These are phyloP conservation scores for Globisporangium alternatum DNA, from an alignment of 352 stramenopile species.

Conservation along the genomic window DNA sequence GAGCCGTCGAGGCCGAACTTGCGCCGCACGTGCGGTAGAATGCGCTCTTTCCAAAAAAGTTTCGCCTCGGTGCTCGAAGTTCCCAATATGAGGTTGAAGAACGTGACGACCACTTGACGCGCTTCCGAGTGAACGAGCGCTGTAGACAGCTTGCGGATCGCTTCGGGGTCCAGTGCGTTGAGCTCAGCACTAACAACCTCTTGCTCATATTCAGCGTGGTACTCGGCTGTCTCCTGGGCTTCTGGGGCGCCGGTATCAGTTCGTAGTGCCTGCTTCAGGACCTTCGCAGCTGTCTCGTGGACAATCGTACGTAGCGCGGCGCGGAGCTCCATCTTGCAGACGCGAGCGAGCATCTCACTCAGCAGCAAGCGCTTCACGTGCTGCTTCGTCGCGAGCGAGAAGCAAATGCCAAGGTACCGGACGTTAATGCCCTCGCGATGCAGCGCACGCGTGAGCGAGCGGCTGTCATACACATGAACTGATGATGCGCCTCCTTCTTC, in stretches of 20 bases:
- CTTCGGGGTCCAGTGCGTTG: conserved; percentile 8
- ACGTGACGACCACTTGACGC: conserved; percentile 29
- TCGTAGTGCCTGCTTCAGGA: conserved; percentile 22
- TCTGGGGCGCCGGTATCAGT: background rate
- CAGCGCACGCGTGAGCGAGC: conserved; percentile 35
- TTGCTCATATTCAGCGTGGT: background rate
- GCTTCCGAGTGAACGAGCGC: conserved; percentile 21
- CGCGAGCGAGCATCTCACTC: conserved; percentile 57
- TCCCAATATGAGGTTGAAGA: conserved; percentile 61
- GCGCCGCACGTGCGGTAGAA: conserved; percentile 37
- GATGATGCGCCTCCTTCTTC: conserved; percentile 22
- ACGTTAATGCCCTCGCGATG: conserved; percentile 59
- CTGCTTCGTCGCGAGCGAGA: conserved; percentile 37
- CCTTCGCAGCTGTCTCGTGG: conserved; percentile 16
- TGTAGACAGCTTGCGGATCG: conserved; percentile 18
- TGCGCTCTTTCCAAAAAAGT: conserved; percentile 45
- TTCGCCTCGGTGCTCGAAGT: conserved; percentile 25
- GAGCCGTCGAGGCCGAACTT: conserved; percentile 34
- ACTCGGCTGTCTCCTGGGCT: background rate
- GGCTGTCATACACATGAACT: conserved; percentile 31
- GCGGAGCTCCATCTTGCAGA: conserved; percentile 52
- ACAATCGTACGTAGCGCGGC: conserved; percentile 33
- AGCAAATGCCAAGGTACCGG: conserved; percentile 55
- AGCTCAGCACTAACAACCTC: background rate
- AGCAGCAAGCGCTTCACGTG: conserved; percentile 46